A percentile compares a stretch with the other conserved stretches of the same genome.
Conservation (phyloP, 176 grass and related monocot genomes). For the Eragrostis nindensis region DNA sequence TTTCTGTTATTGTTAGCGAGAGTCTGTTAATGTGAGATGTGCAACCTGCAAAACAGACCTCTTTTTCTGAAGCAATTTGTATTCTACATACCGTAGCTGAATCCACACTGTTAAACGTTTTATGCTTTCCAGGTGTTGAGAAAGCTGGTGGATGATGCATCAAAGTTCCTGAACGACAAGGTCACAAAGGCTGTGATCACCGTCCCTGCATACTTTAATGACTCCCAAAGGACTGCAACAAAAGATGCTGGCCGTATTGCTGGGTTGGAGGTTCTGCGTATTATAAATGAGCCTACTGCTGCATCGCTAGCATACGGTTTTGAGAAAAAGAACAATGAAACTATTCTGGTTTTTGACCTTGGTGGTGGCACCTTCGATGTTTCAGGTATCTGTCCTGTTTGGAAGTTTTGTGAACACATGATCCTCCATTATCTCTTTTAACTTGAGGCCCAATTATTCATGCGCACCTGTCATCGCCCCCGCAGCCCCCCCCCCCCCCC, state of each 20-base stretch:
- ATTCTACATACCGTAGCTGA: neutral
- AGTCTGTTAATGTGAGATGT: neutral
- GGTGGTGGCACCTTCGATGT: slow-evolving; percentile 80
- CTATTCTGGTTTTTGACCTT: slow-evolving; percentile 78
- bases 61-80: neutral
- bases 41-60: neutral
- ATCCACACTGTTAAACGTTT: neutral
- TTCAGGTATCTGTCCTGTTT: slow-evolving; percentile 57
- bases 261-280: slow-evolving; percentile 76
- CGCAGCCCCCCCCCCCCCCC: too few relatives aligned
- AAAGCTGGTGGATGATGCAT: slow-evolving; percentile 78
- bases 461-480: too few relatives aligned
- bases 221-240: slow-evolving; percentile 81
- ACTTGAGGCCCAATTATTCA: neutral
- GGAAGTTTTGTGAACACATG: neutral
- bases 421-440: neutral
- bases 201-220: slow-evolving; percentile 76
- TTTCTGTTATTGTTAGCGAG: neutral
- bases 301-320: slow-evolving; percentile 77
- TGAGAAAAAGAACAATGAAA: slow-evolving; percentile 90
- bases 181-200: slow-evolving; percentile 84
- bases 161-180: slow-evolving; percentile 81
- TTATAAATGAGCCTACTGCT: slow-evolving; percentile 76
- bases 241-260: slow-evolving; percentile 88
- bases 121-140: slow-evolving; percentile 53